Evolutionary conservation across 768 basidiomycete species (phyloP).

Genomic region (Sutorius australiensis): DNA sequence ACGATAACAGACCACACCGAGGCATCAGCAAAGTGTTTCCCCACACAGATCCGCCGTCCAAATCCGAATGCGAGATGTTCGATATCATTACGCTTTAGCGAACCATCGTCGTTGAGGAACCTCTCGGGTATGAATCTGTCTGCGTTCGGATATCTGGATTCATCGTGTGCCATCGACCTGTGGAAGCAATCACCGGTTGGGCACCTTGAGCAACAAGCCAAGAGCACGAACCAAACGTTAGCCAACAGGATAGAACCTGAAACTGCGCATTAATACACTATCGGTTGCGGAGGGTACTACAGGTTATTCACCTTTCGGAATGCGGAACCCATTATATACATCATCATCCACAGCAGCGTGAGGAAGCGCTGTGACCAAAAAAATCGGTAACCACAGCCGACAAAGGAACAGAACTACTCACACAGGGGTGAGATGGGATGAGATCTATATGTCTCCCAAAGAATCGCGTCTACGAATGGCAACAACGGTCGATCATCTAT

Average conservation of each 20-base stretch:
- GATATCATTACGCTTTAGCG: conserved; percentile 3
- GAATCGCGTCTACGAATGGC: conserved; percentile 8
- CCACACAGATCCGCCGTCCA: conserved; percentile 23
- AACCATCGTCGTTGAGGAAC: conserved; percentile 30
- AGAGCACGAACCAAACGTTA: conserved; percentile 9
- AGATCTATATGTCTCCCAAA: conserved; percentile 2
- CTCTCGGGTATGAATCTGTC: conserved; percentile 37
- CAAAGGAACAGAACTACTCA: background rate
- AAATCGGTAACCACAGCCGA: background rate
- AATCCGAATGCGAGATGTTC: conserved; percentile 20
- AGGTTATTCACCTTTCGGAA: conserved; percentile 35
- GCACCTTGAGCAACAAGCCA: background rate
- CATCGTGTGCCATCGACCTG: conserved; percentile 20
- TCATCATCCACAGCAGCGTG: conserved; percentile 29
- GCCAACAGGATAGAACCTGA: conserved; percentile 6
- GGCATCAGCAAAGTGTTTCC: conserved; percentile 18
- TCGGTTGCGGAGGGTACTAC: background rate
- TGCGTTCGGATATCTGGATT: conserved; percentile 33
- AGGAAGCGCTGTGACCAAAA: conserved; percentile 16
- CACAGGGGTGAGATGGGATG: background rate
- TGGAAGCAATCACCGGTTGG: background rate
- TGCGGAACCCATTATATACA: conserved; percentile 31
- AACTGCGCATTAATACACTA: too few relatives aligned
- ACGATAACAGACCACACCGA: conserved; percentile 12
- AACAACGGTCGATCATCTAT: conserved; percentile 6